Conservation (phyloP, 2,329 filamentous ascomycete species). For the Colletotrichum paranaense region DNA sequence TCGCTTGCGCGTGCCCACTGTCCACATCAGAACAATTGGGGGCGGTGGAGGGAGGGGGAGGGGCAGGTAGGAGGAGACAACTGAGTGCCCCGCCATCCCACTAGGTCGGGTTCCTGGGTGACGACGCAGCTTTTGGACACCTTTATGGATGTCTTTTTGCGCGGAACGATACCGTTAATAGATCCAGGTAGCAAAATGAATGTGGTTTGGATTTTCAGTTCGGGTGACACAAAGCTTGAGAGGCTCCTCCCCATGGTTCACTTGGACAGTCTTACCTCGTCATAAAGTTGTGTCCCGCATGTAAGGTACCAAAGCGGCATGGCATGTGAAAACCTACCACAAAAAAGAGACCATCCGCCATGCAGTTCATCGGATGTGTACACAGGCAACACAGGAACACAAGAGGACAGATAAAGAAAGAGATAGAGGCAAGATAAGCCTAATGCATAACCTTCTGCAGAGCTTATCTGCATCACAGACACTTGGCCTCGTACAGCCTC, state of each 20-base stretch:
- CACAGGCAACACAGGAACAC: neutral
- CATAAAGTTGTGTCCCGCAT: neutral
- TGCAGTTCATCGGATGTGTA: neutral
- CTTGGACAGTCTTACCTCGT: neutral
- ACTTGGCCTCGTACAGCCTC: neutral
- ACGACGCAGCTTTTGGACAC: neutral
- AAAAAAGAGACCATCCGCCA: neutral
- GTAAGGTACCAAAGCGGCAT: neutral
- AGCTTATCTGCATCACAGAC: constrained; percentile 17
- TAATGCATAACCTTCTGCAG: neutral
- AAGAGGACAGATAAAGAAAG: neutral
- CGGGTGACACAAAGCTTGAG: no score
- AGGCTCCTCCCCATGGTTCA: neutral
- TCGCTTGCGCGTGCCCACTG: neutral
- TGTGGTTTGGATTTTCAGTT: no score
- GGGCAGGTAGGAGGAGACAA: neutral
- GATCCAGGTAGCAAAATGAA: no score
- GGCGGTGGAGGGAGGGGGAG: neutral
- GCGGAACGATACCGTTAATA: no score
- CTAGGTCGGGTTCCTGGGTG: neutral
- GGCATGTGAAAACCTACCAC: constrained; percentile 22
- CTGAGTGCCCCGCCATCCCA: neutral
- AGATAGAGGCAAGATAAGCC: constrained; percentile 16
- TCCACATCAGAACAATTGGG: neutral
- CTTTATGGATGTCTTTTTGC: neutral